Base-by-base conservation (phyloP, 441 rosid species). In the Jatropha podagrica region DNA sequence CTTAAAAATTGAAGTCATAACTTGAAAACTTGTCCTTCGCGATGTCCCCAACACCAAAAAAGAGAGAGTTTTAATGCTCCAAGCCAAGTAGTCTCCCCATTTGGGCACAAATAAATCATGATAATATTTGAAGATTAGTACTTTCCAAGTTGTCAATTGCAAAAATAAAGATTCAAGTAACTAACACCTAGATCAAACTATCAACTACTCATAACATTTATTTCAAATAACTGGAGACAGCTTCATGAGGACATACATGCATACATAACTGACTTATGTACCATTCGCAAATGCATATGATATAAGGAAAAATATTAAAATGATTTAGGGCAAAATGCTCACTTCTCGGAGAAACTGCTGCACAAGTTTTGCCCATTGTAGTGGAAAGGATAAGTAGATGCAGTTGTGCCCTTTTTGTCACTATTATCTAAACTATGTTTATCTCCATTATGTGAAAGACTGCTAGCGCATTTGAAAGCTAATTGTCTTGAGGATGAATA, bases 291-390 rank as follows among this genome's bases (percentile, higher is more conserved):
- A 20, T 74, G 26, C 32, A 48, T 20, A 20, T 32, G 58, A 23
- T 64, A 41, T 68, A 1, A 58, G 17, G 60, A 60, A 68, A 37
- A 60, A 15, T n/a, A 67, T 70, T 32, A 60, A 66, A 52, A 65
- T 20, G 12, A 23, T 67, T 55, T 58, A 61, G 10, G 51, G 70
- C 71, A 79, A 42, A 60, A 60, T 68, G 78, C 84, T 83, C 80
- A 94, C 98, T 81, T 87, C 32, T 76, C 72, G 65, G 74, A 61
- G 64, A 18, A 67, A 41, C 52, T 68, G 73, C 41, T 72, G 69
- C 72, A 73, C 52, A 42, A 69, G 73, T 66, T 46, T 18, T 80
- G 83, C 61, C 76, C 80, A 71, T 65, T 74, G 52, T 71, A 74
- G 73, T 51, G 42, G 66, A 79, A 71, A 37, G 83, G 71, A 79